Evolutionary conservation across 2,329 filamentous ascomycete species (phyloP), one percentile per base, ranked within the genome.

Genomic region (Microdochium trichocladiopsis): DNA sequence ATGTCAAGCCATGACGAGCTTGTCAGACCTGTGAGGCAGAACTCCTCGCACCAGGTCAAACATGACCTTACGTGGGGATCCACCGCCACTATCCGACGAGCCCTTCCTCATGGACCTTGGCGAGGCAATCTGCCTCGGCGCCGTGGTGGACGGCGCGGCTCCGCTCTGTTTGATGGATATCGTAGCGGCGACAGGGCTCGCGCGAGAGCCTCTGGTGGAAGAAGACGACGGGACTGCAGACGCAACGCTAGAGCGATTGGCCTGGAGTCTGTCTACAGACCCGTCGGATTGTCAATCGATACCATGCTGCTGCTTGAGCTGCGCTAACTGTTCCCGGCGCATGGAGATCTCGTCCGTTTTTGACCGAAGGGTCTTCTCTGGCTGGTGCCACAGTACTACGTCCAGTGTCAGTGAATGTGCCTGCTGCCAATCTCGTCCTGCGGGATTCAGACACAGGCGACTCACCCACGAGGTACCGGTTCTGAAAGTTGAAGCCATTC

Each of bases 401-500:
- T 18, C 22, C 24, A 9, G 28, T 48, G 50, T 56, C 52, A 58
- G 56, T 31, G 51, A 8, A 22, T 22, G 41, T 18, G 9, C 41
- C 6, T 18, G 6, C 2, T 3, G 16, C 3, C n/a, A 23, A 22
- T 3, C 48, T n/a, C 48, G 49, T 43, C 48, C 47, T 49, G 52
- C 48, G 31, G 48, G 51, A 33, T 47, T 33, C 48, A 36, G 51
- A 49, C 36, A 50, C 41, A 41, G 8, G 16, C 21, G 49, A 84
- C 90, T 56, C 83, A 95, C 90, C 91, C 67, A 99, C 94, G 64
- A 99, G 89, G 75, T 99, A 99, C 70, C 94, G 88, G 76, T 93
- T 96, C 79, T 99, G 94, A 73, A 99, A 99, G 79, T 99, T 99
- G 85, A 95, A 99, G 70, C 94, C 94, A 79, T 99, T 99, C 72